phyloP scores from a whole-genome alignment of 2,329 filamentous ascomycete genomes.

The Botrytis pseudocinerea region DNA sequence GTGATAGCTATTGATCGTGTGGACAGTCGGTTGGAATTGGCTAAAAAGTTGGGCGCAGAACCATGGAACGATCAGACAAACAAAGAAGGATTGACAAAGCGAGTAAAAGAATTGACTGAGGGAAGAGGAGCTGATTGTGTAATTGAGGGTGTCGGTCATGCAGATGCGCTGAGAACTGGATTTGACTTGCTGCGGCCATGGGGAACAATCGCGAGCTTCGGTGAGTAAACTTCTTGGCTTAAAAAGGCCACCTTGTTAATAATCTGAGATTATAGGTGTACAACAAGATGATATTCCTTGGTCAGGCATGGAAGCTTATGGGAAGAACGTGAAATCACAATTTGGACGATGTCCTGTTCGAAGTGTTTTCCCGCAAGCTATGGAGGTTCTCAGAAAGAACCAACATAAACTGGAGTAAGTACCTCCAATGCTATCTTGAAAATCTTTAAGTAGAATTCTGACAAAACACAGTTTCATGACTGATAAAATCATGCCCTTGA shows the following conservation, averaged over 20 bases:
- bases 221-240: neutral
- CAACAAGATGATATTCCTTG: slow-evolving; percentile 62
- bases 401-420: slow-evolving; percentile 66
- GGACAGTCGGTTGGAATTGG: slow-evolving; percentile 70
- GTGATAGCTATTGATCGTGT: slow-evolving; percentile 80
- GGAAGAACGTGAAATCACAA: slow-evolving; percentile 69
- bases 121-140: slow-evolving; percentile 84
- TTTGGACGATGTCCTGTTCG: slow-evolving; percentile 78
- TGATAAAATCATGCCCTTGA: slow-evolving; percentile 71
- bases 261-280: slow-evolving; percentile 6
- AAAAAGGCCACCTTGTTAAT: neutral
- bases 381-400: slow-evolving; percentile 64
- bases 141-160: slow-evolving; percentile 74
- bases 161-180: slow-evolving; percentile 66
- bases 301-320: slow-evolving; percentile 63
- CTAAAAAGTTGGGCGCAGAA: slow-evolving; percentile 74
- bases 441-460: slow-evolving; percentile 24
- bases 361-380: slow-evolving; percentile 67
- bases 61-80: slow-evolving; percentile 76
- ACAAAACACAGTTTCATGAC: slow-evolving; percentile 67
- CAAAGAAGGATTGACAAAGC: slow-evolving; percentile 61
- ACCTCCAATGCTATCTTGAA: neutral
- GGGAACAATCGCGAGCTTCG: slow-evolving; percentile 60
- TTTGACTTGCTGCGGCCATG: slow-evolving; percentile 72
- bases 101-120: slow-evolving; percentile 72